A percentile compares a stretch with the other conserved stretches of the same genome.
These are phyloP conservation scores for Globisporangium mamillatum DNA, from an alignment of 352 stramenopile species.

Conservation along the genomic window DNA sequence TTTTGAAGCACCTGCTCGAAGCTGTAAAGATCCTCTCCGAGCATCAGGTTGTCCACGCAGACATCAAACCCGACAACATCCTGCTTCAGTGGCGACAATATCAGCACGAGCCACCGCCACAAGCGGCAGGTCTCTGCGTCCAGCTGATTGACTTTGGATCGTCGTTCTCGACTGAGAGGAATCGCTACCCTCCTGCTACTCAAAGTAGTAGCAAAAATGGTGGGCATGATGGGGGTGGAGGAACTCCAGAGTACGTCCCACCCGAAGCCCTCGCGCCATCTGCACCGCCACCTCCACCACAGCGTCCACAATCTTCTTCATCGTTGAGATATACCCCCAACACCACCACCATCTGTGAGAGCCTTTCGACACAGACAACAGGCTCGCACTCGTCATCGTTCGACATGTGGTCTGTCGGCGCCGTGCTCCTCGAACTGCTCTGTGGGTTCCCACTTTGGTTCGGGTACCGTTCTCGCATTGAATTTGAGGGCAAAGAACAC, in stretches of 20 bases:
- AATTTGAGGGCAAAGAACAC: not conserved
- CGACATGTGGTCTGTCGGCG: conserved; percentile 7
- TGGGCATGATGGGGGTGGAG: not conserved
- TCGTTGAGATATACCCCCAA: not conserved
- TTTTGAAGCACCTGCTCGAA: conserved; percentile 3
- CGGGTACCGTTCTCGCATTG: conserved; percentile 4
- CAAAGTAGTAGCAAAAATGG: not conserved
- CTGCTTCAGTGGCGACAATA: conserved; percentile 1
- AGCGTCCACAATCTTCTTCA: not conserved
- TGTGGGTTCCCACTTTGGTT: conserved; percentile 4
- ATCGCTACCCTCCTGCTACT: not conserved
- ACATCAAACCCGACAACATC: conserved; percentile 13
- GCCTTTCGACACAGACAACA: not conserved
- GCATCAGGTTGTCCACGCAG: conserved; percentile 4
- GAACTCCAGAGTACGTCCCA: conserved; percentile 8
- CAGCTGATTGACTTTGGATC: conserved; percentile 11
- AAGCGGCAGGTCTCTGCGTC: not conserved
- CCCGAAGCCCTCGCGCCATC: conserved; percentile 5
- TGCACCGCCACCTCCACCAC: not conserved
- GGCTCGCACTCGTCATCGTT: not conserved
- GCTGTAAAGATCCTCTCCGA: conserved; percentile 2
- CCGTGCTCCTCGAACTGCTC: conserved; percentile 3
- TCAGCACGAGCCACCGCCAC: not conserved
- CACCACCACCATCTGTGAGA: not conserved
- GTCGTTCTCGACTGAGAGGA: not conserved